These are phyloP conservation scores for Malassezia slooffiae DNA, from an alignment of 1,284 basidiomycete genomes.

Conservation along the genomic window DNA sequence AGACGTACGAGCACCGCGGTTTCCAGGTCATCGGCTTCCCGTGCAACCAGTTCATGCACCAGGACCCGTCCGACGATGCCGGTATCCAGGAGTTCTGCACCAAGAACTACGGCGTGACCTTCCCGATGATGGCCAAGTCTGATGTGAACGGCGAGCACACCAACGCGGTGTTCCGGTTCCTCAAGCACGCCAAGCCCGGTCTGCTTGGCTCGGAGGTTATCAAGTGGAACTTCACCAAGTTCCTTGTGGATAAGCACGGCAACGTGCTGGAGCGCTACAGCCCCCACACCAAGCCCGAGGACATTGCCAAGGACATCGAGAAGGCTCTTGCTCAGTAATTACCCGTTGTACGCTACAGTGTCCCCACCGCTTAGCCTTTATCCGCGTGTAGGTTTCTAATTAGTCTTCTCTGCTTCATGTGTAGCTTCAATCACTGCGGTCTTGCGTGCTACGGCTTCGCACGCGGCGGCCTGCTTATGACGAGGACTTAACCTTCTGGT, in stretches of 20 bases:
- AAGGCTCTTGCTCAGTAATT: slow-evolving; percentile 47
- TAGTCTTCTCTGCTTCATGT: too few relatives aligned
- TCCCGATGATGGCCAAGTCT: slow-evolving; percentile 48
- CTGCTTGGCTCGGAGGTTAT: slow-evolving; percentile 63
- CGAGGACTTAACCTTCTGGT: too few relatives aligned
- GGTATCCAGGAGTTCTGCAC: slow-evolving; percentile 36
- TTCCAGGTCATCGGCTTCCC: slow-evolving; percentile 78
- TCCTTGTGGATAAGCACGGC: slow-evolving; percentile 52
- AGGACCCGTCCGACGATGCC: slow-evolving; percentile 41
- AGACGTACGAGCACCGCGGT: slow-evolving; percentile 67
- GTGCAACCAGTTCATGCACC: slow-evolving; percentile 65
- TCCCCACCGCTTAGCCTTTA: neutral
- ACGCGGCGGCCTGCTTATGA: too few relatives aligned
- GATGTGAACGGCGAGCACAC: slow-evolving; percentile 72
- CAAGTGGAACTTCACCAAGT: slow-evolving; percentile 54
- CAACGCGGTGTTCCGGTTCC: slow-evolving; percentile 73
- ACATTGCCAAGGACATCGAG: slow-evolving; percentile 58
- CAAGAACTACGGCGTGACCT: slow-evolving; percentile 44
- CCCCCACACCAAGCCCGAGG: slow-evolving; percentile 62
- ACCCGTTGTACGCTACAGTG: neutral
- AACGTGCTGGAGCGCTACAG: slow-evolving; percentile 67
- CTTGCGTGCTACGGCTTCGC: too few relatives aligned
- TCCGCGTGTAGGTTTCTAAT: neutral
- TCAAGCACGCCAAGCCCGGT: slow-evolving; percentile 68
- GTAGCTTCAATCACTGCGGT: too few relatives aligned